These are phyloP conservation scores for Breviolum minutum DNA, from an alignment of 73 alveolate genomes.

Conservation along the genomic window DNA sequence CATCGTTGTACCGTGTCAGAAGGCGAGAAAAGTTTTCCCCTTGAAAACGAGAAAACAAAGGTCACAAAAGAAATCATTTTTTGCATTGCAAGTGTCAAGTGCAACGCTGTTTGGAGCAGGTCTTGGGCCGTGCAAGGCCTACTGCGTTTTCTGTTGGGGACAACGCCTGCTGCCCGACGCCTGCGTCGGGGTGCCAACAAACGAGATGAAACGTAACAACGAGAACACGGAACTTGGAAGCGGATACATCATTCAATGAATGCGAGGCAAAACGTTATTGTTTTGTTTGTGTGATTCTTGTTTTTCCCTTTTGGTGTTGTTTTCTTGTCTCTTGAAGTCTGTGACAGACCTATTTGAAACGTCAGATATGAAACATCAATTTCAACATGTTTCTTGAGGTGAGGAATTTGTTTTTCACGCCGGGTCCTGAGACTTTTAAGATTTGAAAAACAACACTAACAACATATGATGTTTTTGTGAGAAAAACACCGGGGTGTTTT, in stretches of 20 bases:
- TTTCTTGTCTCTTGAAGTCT: background rate
- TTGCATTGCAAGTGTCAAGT: background rate
- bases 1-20: background rate
- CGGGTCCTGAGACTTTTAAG: background rate
- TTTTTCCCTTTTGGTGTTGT: background rate
- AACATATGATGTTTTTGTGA: background rate
- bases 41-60: background rate
- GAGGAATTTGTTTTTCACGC: slow-evolving; percentile 22
- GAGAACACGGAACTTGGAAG: too few species aligned
- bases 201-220: background rate
- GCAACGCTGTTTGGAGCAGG: background rate
- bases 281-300: too few species aligned
- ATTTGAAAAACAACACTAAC: background rate
- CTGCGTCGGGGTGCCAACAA: slow-evolving; percentile 39
- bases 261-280: too few species aligned
- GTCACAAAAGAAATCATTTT: background rate
- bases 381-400: background rate
- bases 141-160: slow-evolving; percentile 72
- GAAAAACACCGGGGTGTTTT: background rate
- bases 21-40: background rate
- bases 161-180: slow-evolving; percentile 56
- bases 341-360: background rate
- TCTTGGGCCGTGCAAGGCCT: slow-evolving; percentile 85
- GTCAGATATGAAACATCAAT: background rate
- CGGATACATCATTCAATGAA: too few species aligned